Percentiles rank a stretch among this genome's conserved stretches.
phyloP scores from a whole-genome alignment of 768 basidiomycete species.

The Sarcomyxa edulis region DNA sequence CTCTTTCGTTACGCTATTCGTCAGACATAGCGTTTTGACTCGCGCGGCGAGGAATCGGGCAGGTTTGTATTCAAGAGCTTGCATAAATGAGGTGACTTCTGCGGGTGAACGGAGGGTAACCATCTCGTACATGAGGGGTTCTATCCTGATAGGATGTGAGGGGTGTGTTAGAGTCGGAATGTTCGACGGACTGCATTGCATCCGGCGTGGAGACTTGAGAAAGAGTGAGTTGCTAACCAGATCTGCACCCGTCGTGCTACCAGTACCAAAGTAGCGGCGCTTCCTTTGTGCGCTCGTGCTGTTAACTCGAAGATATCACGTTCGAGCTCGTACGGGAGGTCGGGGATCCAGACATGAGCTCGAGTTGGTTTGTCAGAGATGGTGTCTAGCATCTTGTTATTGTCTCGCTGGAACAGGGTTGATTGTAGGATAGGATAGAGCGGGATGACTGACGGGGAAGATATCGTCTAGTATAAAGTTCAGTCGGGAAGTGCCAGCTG shows the following conservation, averaged over 20 bases:
- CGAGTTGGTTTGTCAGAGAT: too few relatives aligned
- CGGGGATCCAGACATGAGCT: too few relatives aligned
- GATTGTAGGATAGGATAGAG: too few relatives aligned
- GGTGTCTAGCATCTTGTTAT: too few relatives aligned
- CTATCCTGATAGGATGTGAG: conserved; percentile 29
- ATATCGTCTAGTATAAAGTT: too few relatives aligned
- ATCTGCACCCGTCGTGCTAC: conserved; percentile 26
- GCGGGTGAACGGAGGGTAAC: conserved; percentile 23
- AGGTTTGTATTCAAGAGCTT: conserved; percentile 26
- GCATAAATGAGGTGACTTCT: conserved; percentile 29
- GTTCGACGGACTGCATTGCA: too few relatives aligned
- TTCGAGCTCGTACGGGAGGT: conserved; percentile 32
- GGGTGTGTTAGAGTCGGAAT: too few relatives aligned
- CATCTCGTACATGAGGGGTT: conserved; percentile 32
- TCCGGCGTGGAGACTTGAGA: too few relatives aligned
- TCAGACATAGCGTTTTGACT: conserved; percentile 35
- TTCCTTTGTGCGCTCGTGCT: conserved; percentile 18
- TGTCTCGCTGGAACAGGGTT: too few relatives aligned
- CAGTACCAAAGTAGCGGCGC: conserved; percentile 23
- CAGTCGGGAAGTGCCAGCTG: too few relatives aligned
- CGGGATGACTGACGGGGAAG: too few relatives aligned
- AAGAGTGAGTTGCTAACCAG: conserved; percentile 31
- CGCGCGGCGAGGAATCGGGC: conserved; percentile 26
- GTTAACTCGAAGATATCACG: conserved; percentile 30
- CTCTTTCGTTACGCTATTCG: conserved; percentile 21